Evolutionary conservation across 768 basidiomycete species (phyloP), one percentile per base, ranked within the genome.

Genomic region (Epithele typhae): DNA sequence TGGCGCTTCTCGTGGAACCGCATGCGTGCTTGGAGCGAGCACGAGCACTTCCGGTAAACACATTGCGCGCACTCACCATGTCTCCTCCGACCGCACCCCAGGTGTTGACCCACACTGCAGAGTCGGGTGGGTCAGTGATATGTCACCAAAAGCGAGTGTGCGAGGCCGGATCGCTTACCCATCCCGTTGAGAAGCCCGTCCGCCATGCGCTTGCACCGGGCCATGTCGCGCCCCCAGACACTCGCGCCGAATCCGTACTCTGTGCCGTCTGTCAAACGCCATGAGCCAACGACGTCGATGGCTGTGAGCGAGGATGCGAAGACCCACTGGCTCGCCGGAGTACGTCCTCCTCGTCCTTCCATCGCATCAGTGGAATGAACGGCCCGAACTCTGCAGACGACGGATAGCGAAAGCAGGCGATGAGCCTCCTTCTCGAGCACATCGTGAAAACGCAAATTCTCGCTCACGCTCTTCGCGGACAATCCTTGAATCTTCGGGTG

Each of bases 381-480:
- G 49, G 49, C 7, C 49, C 49, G 21, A 51, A 51, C 14, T 36
- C 49, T 51, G 36, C 9, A 7, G 6, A 24, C 5, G 2, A 39
- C n/a, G n/a, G n/a, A n/a, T n/a, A n/a, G n/a, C n/a, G n/a, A n/a
- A n/a, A n/a, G 8, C 33, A 36, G 19, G 4, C 2, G 19, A 43
- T n/a, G n/a, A n/a, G n/a, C n/a, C n/a, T n/a, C n/a, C n/a, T n/a
- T n/a, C n/a, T n/a, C n/a, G n/a, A 14, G 27, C 27, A 30, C 27
- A 30, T 7, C 27, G 27, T 7, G 27, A 30, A 7, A 14, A 30
- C n/a, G n/a, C n/a, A n/a, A n/a, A n/a, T n/a, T 7, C 5, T n/a
- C 5, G 41, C 49, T 45, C 27, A 51, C 43, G 49, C 37, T 51
- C 49, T 35, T 51, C 49, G 17, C 30, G 37, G n/a, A 51, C 49